Percentiles rank a stretch among this genome's conserved stretches.
Conservation (phyloP, 805 yeast genomes). For the Candida golubevii region DNA sequence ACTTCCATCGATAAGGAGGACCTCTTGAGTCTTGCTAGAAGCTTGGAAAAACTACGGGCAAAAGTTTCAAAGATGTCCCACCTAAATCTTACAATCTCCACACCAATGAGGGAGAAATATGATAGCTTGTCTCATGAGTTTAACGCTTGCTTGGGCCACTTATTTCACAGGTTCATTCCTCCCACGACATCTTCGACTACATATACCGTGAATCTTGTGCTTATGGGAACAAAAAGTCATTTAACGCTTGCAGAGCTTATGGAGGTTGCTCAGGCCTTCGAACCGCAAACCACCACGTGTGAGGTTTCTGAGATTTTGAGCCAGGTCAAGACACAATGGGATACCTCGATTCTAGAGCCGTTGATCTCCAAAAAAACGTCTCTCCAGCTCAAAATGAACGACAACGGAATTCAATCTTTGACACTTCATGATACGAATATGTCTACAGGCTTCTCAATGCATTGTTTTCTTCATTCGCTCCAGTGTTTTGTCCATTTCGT, state of each 20-base stretch:
- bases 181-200: slow-evolving; percentile 1
- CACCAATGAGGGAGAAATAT: slow-evolving; percentile 4
- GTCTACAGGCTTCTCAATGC: slow-evolving; percentile 1
- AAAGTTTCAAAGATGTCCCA: slow-evolving; percentile 15
- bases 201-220: slow-evolving; percentile 1
- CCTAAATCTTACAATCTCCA: slow-evolving; percentile 7
- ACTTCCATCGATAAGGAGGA: slow-evolving; percentile 15
- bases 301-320: slow-evolving; percentile 7
- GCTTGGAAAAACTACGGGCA: slow-evolving; percentile 18
- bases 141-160: slow-evolving; percentile 1
- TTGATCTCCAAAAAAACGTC: slow-evolving; percentile 8
- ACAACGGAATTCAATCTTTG: background rate
- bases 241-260: slow-evolving; percentile 3
- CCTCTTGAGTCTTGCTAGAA: slow-evolving; percentile 16
- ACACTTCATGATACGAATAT: background rate
- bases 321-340: slow-evolving; percentile 10
- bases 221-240: background rate
- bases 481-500: slow-evolving; percentile 27
- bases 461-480: slow-evolving; percentile 22
- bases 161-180: slow-evolving; percentile 6
- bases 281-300: slow-evolving; percentile 8
- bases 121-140: slow-evolving; percentile 1
- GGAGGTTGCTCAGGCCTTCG: slow-evolving; percentile 5
- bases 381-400: slow-evolving; percentile 4
- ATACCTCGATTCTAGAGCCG: slow-evolving; percentile 9